phyloP scores from a whole-genome alignment of 495 filamentous ascomycete species.

The Xylaria scruposa region DNA sequence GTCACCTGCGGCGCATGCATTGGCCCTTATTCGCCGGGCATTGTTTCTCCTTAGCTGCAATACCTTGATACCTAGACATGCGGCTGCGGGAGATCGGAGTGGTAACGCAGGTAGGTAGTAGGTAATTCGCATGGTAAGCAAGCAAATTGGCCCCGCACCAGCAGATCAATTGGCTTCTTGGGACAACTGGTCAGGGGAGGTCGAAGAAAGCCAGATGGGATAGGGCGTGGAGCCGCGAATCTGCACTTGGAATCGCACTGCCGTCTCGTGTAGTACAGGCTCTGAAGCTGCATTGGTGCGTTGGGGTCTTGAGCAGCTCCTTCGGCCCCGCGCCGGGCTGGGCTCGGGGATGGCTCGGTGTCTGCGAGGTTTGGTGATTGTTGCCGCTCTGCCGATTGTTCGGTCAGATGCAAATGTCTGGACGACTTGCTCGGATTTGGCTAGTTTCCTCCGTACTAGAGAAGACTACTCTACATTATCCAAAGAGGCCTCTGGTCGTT shows the following conservation, averaged over 20 bases:
- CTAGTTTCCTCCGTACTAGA: background rate
- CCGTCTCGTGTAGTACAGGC: constrained; percentile 1
- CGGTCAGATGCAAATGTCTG: constrained; percentile 1
- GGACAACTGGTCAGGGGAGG: background rate
- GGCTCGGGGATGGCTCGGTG: constrained; percentile 44
- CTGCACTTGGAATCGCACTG: constrained; percentile 8
- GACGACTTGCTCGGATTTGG: background rate
- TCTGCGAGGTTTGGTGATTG: constrained; percentile 10
- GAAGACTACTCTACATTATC: background rate
- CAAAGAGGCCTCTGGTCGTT: background rate
- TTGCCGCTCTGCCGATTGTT: constrained; percentile 18
- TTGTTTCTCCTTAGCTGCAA: background rate
- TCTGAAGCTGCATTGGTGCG: background rate
- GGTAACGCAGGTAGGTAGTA: background rate
- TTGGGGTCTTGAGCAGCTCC: background rate
- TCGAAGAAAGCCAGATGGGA: background rate
- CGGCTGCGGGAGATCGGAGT: constrained; percentile 20
- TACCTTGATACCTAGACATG: background rate
- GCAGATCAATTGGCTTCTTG: background rate
- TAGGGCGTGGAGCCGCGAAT: constrained; percentile 18
- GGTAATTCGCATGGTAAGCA: constrained; percentile 3
- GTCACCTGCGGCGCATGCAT: constrained; percentile 17
- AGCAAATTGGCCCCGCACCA: constrained; percentile 9
- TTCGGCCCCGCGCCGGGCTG: constrained; percentile 36
- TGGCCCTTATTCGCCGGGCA: constrained; percentile 12